Base-by-base conservation (phyloP, 2,329 filamentous ascomycete genomes). In the Fusarium avenaceum region DNA sequence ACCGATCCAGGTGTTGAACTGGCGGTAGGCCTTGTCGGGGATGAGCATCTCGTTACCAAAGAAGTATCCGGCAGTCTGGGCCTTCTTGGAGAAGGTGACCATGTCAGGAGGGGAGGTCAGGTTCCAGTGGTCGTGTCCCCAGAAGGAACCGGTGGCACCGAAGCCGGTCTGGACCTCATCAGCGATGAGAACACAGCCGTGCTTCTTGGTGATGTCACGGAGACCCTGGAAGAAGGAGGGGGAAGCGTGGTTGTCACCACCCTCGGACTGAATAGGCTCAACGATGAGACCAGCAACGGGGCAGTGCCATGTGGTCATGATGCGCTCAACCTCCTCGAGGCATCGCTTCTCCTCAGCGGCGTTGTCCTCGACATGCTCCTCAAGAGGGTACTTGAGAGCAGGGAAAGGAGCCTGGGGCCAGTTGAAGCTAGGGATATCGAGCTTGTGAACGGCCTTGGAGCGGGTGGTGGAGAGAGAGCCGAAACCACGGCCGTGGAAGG, bases 1-100 rank as follows among this genome's bases (percentile, higher is more conserved):
- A 72, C 92, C 92, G 84, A 94, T 93, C 92, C 92, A 94, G 57
- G 92, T 94, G 83, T 94, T 94, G 83, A 94, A 95, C 81, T 95
- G 92, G 66, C 92, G 87, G 82, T 94, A 94, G 30, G 92, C 89
- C 83, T 92, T 92, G 80, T 94, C 93, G 24, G 92, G 92, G 50
- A 90, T 84, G 50, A 95, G 83, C 44, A 86, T 87, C n/a, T 86
- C 84, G 83, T 94, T 90, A 43, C 90, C 90, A 76, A 88, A 95
- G 83, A 92, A 95, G 83, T 93, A 95, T 4, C 92, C 92, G 14
- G 92, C 92, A 17, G 92, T 91, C 81, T 95, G 92, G 3, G 92
- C 92, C 82, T 95, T 95, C 85, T 95, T 95, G 70, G 87, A 91
- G 83, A 95, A 95, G 28, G 92, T 94, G n/a, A 95, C 92, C 81